Conservation (phyloP, 1,284 basidiomycete species). For the Rhizoctonia solani region DNA sequence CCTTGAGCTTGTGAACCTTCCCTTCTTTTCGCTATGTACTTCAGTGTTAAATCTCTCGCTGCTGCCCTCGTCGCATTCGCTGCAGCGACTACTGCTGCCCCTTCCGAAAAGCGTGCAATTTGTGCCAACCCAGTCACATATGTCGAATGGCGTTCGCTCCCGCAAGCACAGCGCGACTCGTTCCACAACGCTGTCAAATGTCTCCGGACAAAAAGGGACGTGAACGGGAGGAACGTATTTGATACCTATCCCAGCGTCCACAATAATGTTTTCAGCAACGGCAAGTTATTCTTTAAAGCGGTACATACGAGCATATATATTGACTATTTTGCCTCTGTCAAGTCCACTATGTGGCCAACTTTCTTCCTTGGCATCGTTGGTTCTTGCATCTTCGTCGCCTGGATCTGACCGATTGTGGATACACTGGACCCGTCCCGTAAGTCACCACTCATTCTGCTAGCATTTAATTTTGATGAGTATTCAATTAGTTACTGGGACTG, state of each 20-base stretch:
- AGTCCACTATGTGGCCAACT: constrained; percentile 24
- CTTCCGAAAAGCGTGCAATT: constrained; percentile 5
- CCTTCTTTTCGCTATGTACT: constrained; percentile 7
- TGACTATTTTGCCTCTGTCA: background rate
- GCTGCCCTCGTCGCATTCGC: constrained; percentile 19
- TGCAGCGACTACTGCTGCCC: background rate
- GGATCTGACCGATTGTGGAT: constrained; percentile 29
- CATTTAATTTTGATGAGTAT: background rate
- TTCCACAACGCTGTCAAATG: constrained; percentile 32
- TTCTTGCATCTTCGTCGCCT: constrained; percentile 26
- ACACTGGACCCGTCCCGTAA: constrained; percentile 27
- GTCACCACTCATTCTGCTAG: background rate
- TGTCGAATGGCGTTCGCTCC: constrained; percentile 28
- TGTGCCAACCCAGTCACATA: constrained; percentile 13
- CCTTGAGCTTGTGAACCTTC: background rate
- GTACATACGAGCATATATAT: background rate
- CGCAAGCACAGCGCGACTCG: constrained; percentile 17
- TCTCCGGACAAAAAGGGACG: constrained; percentile 8
- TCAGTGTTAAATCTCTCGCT: constrained; percentile 6
- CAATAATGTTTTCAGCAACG: constrained; percentile 2
- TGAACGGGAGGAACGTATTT: background rate
- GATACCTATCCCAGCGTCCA: constrained; percentile 31
- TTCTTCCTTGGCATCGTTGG: constrained; percentile 29
- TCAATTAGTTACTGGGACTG: constrained; percentile 30
- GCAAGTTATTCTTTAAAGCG: background rate